Conservation (phyloP, 108 stramenopile genomes). For the Nitzschia inconspicua region DNA sequence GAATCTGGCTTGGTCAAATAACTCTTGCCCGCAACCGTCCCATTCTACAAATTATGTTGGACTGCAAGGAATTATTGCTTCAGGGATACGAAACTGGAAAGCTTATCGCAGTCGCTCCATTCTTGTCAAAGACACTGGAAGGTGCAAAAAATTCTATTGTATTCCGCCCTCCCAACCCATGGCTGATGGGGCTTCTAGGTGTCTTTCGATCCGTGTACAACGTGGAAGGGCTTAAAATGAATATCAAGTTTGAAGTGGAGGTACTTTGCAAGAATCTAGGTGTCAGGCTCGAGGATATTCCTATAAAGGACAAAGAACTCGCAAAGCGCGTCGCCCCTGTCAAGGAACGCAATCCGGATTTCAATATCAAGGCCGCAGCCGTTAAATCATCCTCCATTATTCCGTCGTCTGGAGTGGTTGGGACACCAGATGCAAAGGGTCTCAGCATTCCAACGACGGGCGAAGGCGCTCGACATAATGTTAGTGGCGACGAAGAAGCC, state of each 20-base stretch:
- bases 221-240: constrained; percentile 98
- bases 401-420: constrained; percentile 24
- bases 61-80: constrained; percentile 96
- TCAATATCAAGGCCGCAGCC: constrained; percentile 81
- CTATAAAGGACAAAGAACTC: constrained; percentile 66
- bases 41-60: constrained; percentile 94
- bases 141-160: constrained; percentile 90
- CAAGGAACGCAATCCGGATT: constrained; percentile 97
- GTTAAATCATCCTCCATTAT: constrained; percentile 17
- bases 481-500: constrained; percentile 57
- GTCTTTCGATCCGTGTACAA: constrained; percentile 92
- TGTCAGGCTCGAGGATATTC: constrained; percentile 90
- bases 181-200: constrained; percentile 96
- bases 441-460: constrained; percentile 1
- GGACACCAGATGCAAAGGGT: constrained; percentile 43
- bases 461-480: constrained; percentile 10
- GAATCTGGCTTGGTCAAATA: constrained; percentile 97
- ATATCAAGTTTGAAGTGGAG: constrained; percentile 99
- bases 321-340: constrained; percentile 74
- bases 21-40: constrained; percentile 97
- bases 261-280: constrained; percentile 97
- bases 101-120: constrained; percentile 97
- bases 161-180: constrained; percentile 99
- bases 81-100: constrained; percentile 98
- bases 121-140: constrained; percentile 97